Base-by-base conservation (phyloP, 768 basidiomycete species). In the Hypsizygus marmoreus region DNA sequence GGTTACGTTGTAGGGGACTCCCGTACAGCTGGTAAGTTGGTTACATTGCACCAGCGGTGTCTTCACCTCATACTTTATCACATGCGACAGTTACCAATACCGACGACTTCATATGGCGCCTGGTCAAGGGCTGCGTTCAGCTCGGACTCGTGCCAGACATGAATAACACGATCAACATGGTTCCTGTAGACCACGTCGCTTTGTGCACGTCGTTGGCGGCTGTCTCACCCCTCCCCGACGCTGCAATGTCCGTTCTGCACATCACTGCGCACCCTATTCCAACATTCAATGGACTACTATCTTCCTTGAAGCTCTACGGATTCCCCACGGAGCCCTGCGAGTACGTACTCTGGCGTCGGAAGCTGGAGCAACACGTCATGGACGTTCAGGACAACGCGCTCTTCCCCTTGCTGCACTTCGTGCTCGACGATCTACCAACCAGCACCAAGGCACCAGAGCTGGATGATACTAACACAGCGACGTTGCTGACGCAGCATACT, bases 71-170 rank as follows among this genome's bases (percentile, higher is more conserved):
- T 40, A 57, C 25, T 14, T 10, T 28, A 6, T 10, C 35, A 16
- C 35, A 11, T 53, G 36, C 22, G 43, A 13, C 53, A 92, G 95
- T 97, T 3, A 97, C 95, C 10, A 99, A 99, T 69, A 98, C 97
- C 25, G 95, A 99, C 57, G 97, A 99, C 64, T 99, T 99, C 68
- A 82, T 99, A 45, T 98, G 95, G 95, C 82, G 97, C 3, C 72
- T 99, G 66, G 91, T 97, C 61, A 98, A 98, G 66, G 97, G 97
- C n/a, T 97, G 94, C 61, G 77, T 97, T 28, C 97, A 99, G 63
- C 84, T 98, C n/a, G 95, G 95, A 1, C 79, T 92, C 30, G 85
- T 93, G 2, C 97, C 97, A 8, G 91, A 99, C 62, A 97, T 99
- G 66, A 93, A 97, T 74, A 99, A 99, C 68, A 88, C 91, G 1